These are phyloP conservation scores for Turritis glabra DNA, from an alignment of 345 rosid species.

Conservation along the genomic window DNA sequence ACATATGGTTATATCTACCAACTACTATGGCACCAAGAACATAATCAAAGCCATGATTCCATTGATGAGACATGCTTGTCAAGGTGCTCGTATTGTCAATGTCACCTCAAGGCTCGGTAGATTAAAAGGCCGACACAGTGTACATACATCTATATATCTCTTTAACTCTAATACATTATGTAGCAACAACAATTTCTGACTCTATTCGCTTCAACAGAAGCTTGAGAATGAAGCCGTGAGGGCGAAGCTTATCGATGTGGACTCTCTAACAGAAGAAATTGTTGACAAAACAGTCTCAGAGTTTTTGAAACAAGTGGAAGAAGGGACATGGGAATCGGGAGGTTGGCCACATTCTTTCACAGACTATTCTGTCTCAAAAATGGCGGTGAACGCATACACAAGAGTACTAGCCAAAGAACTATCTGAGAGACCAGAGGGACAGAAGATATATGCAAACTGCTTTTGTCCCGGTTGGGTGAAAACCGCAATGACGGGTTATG, in stretches of 20 bases:
- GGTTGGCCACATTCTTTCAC: constrained; percentile 91
- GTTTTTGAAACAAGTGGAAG: constrained; percentile 71
- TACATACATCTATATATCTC: constrained; percentile 41
- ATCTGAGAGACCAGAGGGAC: constrained; percentile 64
- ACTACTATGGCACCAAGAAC: constrained; percentile 83
- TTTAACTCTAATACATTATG: neutral
- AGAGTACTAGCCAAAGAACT: constrained; percentile 65
- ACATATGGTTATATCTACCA: constrained; percentile 60
- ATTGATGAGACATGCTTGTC: constrained; percentile 67
- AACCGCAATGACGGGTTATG: constrained; percentile 97
- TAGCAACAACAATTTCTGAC: neutral
- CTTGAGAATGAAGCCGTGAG: constrained; percentile 61
- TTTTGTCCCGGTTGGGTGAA: constrained; percentile 99
- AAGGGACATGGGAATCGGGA: constrained; percentile 39
- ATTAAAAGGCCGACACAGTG: constrained; percentile 80
- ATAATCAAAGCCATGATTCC: constrained; percentile 82
- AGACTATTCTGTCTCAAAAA: constrained; percentile 86
- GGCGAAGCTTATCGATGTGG: constrained; percentile 54
- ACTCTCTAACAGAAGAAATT: constrained; percentile 63
- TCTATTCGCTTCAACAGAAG: constrained; percentile 47
- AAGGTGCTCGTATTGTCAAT: constrained; percentile 82
- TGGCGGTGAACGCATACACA: constrained; percentile 81
- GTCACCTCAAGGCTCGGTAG: constrained; percentile 88
- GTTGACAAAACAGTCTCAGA: constrained; percentile 58
- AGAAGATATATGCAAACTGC: constrained; percentile 77